Evolutionary conservation across 2,329 filamentous ascomycete genomes (phyloP).

Genomic region (Pyricularia pennisetigena): DNA sequence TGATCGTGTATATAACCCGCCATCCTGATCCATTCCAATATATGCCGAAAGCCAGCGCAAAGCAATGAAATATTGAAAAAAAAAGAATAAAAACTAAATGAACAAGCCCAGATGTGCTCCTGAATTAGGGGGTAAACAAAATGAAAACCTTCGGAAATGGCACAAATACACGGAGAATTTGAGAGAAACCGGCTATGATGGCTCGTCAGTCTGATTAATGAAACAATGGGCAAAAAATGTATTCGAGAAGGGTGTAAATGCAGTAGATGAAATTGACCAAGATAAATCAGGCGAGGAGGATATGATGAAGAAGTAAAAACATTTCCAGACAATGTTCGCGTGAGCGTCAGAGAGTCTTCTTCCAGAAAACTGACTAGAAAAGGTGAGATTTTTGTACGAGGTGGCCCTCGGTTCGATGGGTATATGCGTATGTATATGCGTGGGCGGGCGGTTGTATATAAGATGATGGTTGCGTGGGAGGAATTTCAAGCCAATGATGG

Average conservation of each 20-base stretch:
- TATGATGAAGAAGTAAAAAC: conserved; percentile 7
- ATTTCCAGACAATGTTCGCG: conserved; percentile 1
- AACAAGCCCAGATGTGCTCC: conserved; percentile 7
- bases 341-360: not conserved
- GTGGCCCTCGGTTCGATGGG: not conserved
- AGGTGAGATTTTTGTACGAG: not conserved
- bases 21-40: not conserved
- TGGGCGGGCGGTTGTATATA: not conserved
- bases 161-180: not conserved
- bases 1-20: not conserved
- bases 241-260: not conserved
- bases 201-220: not conserved
- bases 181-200: not conserved
- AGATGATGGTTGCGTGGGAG: not conserved
- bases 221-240: not conserved
- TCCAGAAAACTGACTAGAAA: not conserved
- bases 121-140: not conserved
- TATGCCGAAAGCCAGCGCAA: not conserved
- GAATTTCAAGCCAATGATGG: not conserved
- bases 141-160: not conserved
- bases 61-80: conserved; percentile 1
- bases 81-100: not conserved
- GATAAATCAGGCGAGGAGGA: not conserved
- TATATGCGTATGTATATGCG: not conserved
- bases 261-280: not conserved